Evolutionary conservation across 2,329 filamentous ascomycete species (phyloP).

Genomic region (Talaromyces albobiverticillius): DNA sequence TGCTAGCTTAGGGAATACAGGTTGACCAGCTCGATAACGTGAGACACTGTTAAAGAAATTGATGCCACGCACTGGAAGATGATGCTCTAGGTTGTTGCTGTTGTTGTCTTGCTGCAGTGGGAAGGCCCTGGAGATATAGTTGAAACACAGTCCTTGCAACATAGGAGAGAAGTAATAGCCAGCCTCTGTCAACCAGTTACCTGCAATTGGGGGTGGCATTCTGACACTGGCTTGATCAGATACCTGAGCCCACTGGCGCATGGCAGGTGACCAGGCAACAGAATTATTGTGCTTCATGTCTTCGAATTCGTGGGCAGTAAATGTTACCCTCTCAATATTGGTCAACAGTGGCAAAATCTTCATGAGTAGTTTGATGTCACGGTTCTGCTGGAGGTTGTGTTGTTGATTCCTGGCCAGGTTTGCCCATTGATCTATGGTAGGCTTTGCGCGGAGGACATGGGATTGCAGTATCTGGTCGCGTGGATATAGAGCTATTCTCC

Average conservation of each 20-base stretch:
- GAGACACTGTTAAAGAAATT: too few species aligned
- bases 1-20: too few species aligned
- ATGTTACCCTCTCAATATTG: background rate
- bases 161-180: background rate
- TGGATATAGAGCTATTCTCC: background rate
- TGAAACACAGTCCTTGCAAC: too few species aligned
- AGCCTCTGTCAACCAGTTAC: background rate
- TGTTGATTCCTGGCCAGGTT: background rate
- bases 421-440: background rate
- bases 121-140: too few species aligned
- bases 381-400: background rate
- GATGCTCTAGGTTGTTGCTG: too few species aligned
- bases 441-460: background rate
- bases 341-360: background rate
- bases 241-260: background rate
- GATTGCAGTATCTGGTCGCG: background rate
- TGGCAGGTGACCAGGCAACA: background rate
- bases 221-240: background rate
- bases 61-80: too few species aligned
- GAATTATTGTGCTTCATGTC: background rate
- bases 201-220: background rate
- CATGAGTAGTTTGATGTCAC: background rate
- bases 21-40: too few species aligned
- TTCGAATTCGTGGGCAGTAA: background rate
- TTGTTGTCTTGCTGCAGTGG: too few species aligned